Conservation (phyloP, 192 early-diverging fungal species). For the Podila epicladia region DNA sequence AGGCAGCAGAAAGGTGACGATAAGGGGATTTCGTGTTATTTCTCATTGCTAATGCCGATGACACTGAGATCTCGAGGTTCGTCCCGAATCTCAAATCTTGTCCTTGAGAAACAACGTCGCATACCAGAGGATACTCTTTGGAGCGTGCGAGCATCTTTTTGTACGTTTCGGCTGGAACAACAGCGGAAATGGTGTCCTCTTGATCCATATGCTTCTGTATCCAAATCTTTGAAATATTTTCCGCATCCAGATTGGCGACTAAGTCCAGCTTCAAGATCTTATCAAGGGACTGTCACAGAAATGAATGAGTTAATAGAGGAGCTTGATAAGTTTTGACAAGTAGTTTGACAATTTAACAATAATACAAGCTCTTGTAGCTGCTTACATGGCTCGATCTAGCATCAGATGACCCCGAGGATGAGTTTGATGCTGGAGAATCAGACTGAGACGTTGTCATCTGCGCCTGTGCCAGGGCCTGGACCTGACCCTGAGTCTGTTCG, state of each 20-base stretch:
- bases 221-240: slow-evolving; percentile 74
- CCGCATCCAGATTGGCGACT: slow-evolving; percentile 49
- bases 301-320: not conserved
- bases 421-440: too few relatives aligned
- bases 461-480: not conserved
- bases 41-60: not conserved
- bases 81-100: too few relatives aligned
- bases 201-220: slow-evolving; percentile 73
- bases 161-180: slow-evolving; percentile 71
- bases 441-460: not conserved
- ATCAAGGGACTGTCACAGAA: slow-evolving; percentile 54
- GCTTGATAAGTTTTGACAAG: too few relatives aligned
- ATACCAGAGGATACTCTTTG: slow-evolving; percentile 66
- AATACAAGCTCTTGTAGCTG: not conserved
- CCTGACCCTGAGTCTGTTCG: not conserved
- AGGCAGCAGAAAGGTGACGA: not conserved
- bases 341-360: too few relatives aligned
- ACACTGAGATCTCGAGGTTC: not conserved
- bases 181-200: slow-evolving; percentile 67
- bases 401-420: not conserved
- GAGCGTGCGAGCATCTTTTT: slow-evolving; percentile 60
- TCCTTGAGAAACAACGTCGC: not conserved
- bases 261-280: slow-evolving; percentile 65
- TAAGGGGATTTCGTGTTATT: not conserved
- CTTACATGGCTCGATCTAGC: not conserved